Evolutionary conservation across 106 monocot genomes (phyloP), one percentile per base, ranked within the genome.

Genomic region (Dioscorea alata): DNA sequence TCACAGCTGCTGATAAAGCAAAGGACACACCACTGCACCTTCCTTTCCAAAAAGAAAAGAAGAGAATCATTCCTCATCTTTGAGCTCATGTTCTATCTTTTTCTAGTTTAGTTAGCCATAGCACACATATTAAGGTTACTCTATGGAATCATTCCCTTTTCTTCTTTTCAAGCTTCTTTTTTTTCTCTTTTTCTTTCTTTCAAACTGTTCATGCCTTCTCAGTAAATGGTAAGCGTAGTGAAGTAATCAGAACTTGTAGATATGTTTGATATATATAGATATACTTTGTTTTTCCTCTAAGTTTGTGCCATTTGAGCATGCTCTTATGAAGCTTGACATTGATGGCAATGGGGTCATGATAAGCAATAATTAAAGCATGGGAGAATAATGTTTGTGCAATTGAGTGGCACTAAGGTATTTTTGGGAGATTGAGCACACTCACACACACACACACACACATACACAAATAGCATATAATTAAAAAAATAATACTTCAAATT

Each of bases 91-190:
- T 4, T 16, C 19, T 58, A 8, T 16, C 19, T 23, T 20, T 21
- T 59, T 59, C 59, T 20, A 59, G 20, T 23, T 59, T 56, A 56
- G 54, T 56, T 56, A 56, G 54, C 18, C 54, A 56, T 56, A 16
- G 16, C 54, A 56, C 42, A 56, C 19, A 16, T 56, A 18, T 56
- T 56, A 56, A 56, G 54, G 54, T 19, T 18, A 13, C 54, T 56
- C 19, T 14, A 56, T 56, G 54, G 16, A 56, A 56, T 56, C 54
- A 56, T 56, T 56, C 19, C n/a, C 19, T 56, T 56, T 18, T 56
- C 54, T 56, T 56, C 16, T 18, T 56, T 56, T 16, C 4, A 56
- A 16, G 54, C 54, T 16, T 56, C 28, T 28, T 28, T 28, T 28
- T 28, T 28, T 28, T 28, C 3, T 28, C 28, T 28, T 28, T 28